Conservation (phyloP, 805 yeast genomes). For the Candida silvicultrix region DNA sequence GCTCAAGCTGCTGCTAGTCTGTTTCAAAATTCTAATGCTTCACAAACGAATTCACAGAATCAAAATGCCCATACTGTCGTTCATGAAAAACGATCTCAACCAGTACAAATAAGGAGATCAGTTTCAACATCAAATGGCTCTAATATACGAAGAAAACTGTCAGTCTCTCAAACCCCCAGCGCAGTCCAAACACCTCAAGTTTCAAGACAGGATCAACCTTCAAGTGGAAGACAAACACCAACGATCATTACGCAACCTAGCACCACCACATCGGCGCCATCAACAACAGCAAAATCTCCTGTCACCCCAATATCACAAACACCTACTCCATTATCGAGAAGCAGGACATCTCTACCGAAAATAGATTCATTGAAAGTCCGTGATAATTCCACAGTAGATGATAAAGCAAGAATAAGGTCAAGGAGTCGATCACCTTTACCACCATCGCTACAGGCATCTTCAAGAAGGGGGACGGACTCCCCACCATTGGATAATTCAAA, state of each 20-base stretch:
- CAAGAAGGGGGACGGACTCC: constrained; percentile 3
- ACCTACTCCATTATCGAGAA: background rate
- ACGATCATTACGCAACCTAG: background rate
- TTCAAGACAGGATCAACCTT: background rate
- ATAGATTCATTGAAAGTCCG: background rate
- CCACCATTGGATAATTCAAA: background rate
- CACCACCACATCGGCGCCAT: too few species aligned
- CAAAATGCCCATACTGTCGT: constrained; percentile 22
- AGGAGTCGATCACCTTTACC: background rate
- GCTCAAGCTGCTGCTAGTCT: constrained; percentile 18
- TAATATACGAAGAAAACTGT: constrained; percentile 2
- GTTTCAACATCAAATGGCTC: background rate
- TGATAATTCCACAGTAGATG: background rate
- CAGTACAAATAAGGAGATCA: constrained; percentile 10
- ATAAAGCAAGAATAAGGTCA: background rate
- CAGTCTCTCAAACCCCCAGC: too few species aligned
- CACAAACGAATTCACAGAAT: constrained; percentile 2
- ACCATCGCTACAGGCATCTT: background rate
- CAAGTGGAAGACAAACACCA: background rate
- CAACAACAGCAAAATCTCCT: background rate
- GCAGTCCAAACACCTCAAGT: too few species aligned
- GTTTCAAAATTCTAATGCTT: constrained; percentile 1
- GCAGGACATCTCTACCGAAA: background rate
- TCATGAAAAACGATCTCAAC: background rate
- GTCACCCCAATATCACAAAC: background rate